Base-by-base conservation (phyloP, 164 flowering plant genomes). In the Aristolochia fimbriata region DNA sequence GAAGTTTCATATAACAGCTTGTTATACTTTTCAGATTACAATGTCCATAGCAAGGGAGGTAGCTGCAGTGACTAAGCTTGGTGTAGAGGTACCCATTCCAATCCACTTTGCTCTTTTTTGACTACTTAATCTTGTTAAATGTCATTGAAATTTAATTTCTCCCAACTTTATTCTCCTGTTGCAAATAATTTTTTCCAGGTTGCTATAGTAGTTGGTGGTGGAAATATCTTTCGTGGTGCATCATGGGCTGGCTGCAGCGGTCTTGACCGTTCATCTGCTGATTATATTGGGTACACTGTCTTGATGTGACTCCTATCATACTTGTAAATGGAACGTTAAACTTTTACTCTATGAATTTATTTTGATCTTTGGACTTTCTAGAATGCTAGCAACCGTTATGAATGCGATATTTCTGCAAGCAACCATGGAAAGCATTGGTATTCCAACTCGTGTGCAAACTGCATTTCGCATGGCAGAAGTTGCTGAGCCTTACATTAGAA, bases 361-460 rank as follows among this genome's bases (percentile, higher is more conserved):
- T 27, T 56, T 31, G 10, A 15, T 31, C 6, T 24, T n/a, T 27
- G 27, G 12, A 14, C 30, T 9, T 17, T 47, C 46, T 33, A 91
- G 96, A 78, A 94, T 94, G 99, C 71, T 94, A 76, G 97, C 99
- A 54, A 93, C 99, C 60, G 96, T 93, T 23, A 93, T 90, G 99
- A 93, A 93, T 77, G 96, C 99, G n/a, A 88, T 93, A 76, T 93
- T 83, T 71, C 79, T 93, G 66, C 99, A 93, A 83, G 99, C 99
- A 74, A 88, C 99, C 48, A 93, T 93, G 99, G 97, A 93, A 73
- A 93, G 97, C 68, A 82, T 93, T 60, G 99, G 99, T 58, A 90
- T 93, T 60, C 95, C 99, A 58, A 90, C 99, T 13, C 83, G 99
- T 47, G 97, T 93, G 30, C 99, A 93, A 73, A 93, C 97, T 63